Conservation (phyloP, 306 rosid species). For the Calophaca sinica region DNA sequence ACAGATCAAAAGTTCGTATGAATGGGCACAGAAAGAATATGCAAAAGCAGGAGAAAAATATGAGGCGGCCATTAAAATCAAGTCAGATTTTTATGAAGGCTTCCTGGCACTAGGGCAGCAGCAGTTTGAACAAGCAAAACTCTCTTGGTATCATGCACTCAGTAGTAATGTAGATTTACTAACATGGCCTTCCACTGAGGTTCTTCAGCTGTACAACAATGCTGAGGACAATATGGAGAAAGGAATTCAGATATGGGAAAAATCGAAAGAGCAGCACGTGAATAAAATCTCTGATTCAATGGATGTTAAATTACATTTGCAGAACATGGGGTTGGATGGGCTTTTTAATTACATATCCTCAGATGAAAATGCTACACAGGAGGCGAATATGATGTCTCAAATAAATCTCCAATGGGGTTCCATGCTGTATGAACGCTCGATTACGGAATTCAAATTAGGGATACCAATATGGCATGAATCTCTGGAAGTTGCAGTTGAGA, state of each 20-base stretch:
- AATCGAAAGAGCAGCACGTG: slow-evolving; percentile 50
- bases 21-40: slow-evolving; percentile 73
- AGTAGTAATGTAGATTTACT: slow-evolving; percentile 56
- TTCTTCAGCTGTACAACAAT: slow-evolving; percentile 66
- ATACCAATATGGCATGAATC: slow-evolving; percentile 76
- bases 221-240: slow-evolving; percentile 86
- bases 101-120: slow-evolving; percentile 76
- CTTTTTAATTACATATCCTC: slow-evolving; percentile 51
- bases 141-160: slow-evolving; percentile 77
- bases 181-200: slow-evolving; percentile 63
- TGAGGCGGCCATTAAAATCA: slow-evolving; percentile 67
- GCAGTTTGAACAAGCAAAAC: slow-evolving; percentile 81
- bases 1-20: slow-evolving; percentile 61
- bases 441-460: slow-evolving; percentile 70
- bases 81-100: slow-evolving; percentile 81
- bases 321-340: slow-evolving; percentile 61
- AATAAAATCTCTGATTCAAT: slow-evolving; percentile 54
- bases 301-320: slow-evolving; percentile 50
- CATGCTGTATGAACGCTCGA: slow-evolving; percentile 85
- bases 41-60: slow-evolving; percentile 73
- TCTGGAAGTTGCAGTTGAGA: slow-evolving; percentile 72
- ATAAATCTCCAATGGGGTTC: slow-evolving; percentile 83
- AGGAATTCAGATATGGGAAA: slow-evolving; percentile 78
- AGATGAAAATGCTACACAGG: slow-evolving; percentile 65
- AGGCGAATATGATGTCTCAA: slow-evolving; percentile 71